Percentiles rank a stretch among this genome's conserved stretches.
These are phyloP conservation scores for Fraxinus sp. DNA, from an alignment of 305 asterid genomes.

Conservation along the genomic window DNA sequence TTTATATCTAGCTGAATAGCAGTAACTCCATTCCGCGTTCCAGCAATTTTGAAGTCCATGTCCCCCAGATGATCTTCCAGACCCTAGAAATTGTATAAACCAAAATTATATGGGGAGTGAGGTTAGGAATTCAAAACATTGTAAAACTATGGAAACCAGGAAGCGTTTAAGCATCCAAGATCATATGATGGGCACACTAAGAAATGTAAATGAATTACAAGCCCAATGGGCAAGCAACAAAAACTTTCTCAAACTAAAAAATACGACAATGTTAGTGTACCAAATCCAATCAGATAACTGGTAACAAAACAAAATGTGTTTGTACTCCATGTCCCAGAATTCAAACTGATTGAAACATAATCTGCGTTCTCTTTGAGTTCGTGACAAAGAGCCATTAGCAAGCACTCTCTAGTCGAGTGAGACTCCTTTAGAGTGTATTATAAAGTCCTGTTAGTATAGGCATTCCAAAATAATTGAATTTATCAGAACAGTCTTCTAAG, in stretches of 20 bases:
- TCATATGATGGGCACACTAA: not conserved
- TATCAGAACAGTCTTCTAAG: not conserved
- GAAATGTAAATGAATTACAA: not conserved
- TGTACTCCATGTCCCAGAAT: not conserved
- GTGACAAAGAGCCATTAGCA: not conserved
- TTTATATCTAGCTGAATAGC: slow-evolving; percentile 96
- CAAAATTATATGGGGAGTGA: not conserved
- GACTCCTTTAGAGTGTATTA: not conserved
- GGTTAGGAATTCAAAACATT: not conserved
- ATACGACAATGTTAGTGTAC: not conserved
- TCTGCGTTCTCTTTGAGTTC: not conserved
- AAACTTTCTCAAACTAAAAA: not conserved
- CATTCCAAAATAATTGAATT: not conserved
- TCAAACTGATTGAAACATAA: not conserved
- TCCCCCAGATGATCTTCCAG: slow-evolving; percentile 99
- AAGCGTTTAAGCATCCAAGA: not conserved
- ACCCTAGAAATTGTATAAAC: slow-evolving; percentile 45
- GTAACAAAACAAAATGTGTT: not conserved
- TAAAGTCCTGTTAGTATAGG: not conserved
- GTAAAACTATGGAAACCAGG: not conserved
- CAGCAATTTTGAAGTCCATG: slow-evolving; percentile 97
- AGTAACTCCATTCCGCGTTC: slow-evolving; percentile 87
- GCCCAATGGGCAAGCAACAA: not conserved
- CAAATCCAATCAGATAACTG: not conserved
- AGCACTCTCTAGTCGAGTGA: not conserved